These are phyloP conservation scores for Eimeria necatrix DNA, from an alignment of 169 alveolate genomes.

Conservation along the genomic window DNA sequence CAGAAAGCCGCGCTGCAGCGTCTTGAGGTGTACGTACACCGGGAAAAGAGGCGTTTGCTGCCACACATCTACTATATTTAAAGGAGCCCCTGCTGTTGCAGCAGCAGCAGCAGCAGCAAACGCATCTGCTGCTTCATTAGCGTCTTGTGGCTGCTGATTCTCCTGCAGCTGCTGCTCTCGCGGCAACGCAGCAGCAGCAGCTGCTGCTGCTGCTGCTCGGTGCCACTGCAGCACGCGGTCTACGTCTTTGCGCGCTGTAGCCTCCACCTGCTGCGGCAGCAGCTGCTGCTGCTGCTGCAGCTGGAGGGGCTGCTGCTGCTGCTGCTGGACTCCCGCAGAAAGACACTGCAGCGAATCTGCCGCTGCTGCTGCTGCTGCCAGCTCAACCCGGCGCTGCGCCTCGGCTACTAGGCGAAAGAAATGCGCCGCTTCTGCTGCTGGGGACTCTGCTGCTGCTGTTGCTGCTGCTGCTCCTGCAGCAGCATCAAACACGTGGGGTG, in stretches of 20 bases:
- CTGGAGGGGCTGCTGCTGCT: slow-evolving; percentile 49
- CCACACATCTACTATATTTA: slow-evolving; percentile 64
- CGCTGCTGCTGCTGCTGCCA: slow-evolving; percentile 64
- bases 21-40: slow-evolving; percentile 63
- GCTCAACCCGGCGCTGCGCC: slow-evolving; percentile 69
- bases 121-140: slow-evolving; percentile 17
- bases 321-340: slow-evolving; percentile 49
- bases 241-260: slow-evolving; percentile 58
- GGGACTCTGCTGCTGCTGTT: not conserved
- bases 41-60: slow-evolving; percentile 63
- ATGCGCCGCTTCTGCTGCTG: slow-evolving; percentile 2
- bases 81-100: slow-evolving; percentile 62
- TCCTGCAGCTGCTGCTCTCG: not conserved
- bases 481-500: not conserved
- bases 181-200: slow-evolving; percentile 3
- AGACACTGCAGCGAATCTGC: slow-evolving; percentile 36
- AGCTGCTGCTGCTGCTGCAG: slow-evolving; percentile 42
- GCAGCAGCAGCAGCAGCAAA: slow-evolving; percentile 38
- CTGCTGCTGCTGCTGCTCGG: slow-evolving; percentile 39
- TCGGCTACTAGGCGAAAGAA: slow-evolving; percentile 61
- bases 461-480: slow-evolving; percentile 33
- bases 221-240: slow-evolving; percentile 58
- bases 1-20: slow-evolving; percentile 25
- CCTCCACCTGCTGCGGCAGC: slow-evolving; percentile 51
- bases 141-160: not conserved